phyloP scores from a whole-genome alignment of 2,329 filamentous ascomycete genomes.

The Acrocalymma vagum region DNA sequence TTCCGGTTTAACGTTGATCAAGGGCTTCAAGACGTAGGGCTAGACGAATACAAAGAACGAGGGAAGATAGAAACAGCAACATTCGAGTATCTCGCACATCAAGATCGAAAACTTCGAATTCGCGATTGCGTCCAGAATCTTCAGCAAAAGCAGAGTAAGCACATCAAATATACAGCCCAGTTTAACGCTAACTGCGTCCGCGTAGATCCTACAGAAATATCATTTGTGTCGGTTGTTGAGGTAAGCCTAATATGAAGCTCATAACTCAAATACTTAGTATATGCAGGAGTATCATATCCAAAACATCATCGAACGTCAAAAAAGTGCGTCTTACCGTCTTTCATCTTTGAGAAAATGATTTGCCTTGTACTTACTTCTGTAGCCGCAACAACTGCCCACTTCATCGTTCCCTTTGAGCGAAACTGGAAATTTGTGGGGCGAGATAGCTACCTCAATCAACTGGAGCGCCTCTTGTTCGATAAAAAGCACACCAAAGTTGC shows the following conservation, averaged over 20 bases:
- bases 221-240: not conserved
- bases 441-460: constrained; percentile 15
- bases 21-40: constrained; percentile 16
- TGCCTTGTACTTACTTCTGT: no score
- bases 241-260: not conserved
- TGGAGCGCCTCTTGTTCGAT: constrained; percentile 18
- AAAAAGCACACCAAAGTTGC: constrained; percentile 22
- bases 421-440: constrained; percentile 8
- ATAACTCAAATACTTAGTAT: not conserved
- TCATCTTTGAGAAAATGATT: constrained; percentile 1
- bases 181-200: no score
- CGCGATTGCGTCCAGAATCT: constrained; percentile 13
- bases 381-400: no score
- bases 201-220: not conserved
- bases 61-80: constrained; percentile 10
- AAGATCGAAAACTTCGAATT: constrained; percentile 6
- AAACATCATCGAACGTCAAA: not conserved
- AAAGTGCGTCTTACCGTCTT: not conserved
- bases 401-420: constrained; percentile 6
- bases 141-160: constrained; percentile 11
- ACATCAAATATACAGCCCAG: constrained; percentile 1
- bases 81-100: constrained; percentile 7
- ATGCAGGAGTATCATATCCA: not conserved
- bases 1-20: constrained; percentile 20
- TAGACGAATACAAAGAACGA: constrained; percentile 14